Evolutionary conservation across 2,329 filamentous ascomycete species (phyloP).

Genomic region (Sphaerulina musiva): DNA sequence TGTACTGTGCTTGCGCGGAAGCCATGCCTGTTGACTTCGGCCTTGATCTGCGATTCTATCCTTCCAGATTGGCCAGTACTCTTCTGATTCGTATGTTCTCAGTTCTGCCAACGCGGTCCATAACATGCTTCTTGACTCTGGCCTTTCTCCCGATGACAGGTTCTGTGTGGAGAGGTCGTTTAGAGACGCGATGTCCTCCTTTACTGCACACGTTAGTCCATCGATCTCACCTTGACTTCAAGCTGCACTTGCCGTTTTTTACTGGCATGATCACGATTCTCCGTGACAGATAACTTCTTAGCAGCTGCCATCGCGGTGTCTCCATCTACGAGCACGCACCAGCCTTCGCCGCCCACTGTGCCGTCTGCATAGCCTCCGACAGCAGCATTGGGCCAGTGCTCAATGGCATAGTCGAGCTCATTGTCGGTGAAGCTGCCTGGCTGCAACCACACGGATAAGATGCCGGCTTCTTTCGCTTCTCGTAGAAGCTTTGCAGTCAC

Average conservation of each 20-base stretch:
- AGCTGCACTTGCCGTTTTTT: conserved; percentile 10
- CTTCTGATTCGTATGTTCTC: conserved; percentile 7
- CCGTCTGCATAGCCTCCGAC: conserved; percentile 61
- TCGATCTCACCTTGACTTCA: background rate
- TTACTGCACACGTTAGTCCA: conserved; percentile 8
- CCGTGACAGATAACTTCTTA: background rate
- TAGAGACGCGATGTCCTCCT: conserved; percentile 13
- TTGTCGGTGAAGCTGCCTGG: conserved; percentile 79
- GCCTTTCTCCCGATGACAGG: conserved; percentile 9
- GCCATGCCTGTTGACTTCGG: background rate
- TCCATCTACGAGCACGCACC: conserved; percentile 83
- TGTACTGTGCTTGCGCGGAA: background rate
- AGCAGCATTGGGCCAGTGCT: conserved; percentile 59
- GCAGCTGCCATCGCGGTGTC: conserved; percentile 55
- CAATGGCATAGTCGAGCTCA: conserved; percentile 62
- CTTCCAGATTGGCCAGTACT: conserved; percentile 8
- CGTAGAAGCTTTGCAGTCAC: conserved; percentile 68
- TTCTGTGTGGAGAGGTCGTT: conserved; percentile 2
- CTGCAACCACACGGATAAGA: conserved; percentile 79
- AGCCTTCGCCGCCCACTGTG: conserved; percentile 65
- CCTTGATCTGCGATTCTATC: background rate
- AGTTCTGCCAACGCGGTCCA: conserved; percentile 5
- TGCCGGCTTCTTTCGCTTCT: conserved; percentile 67
- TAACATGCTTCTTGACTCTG: conserved; percentile 10
- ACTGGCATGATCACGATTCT: background rate